phyloP scores from a whole-genome alignment of 2,329 filamentous ascomycete genomes.

The Ascochyta clinopodiicola region DNA sequence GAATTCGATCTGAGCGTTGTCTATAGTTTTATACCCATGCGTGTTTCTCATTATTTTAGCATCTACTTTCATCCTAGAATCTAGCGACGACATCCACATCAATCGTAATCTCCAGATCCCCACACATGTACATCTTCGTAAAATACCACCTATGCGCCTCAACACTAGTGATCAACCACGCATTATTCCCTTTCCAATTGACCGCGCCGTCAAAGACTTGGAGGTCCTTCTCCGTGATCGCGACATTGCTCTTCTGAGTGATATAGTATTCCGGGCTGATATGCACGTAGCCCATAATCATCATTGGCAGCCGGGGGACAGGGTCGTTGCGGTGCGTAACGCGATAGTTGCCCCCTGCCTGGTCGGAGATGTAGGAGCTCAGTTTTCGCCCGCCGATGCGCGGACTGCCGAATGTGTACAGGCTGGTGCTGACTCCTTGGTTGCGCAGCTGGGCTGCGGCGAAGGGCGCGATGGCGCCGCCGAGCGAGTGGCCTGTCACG shows the following conservation, averaged over 20 bases:
- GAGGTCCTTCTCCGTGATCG: conserved; percentile 32
- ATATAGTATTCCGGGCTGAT: conserved; percentile 71
- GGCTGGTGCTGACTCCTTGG: conserved; percentile 25
- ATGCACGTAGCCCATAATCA: conserved; percentile 68
- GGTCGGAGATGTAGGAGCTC: conserved; percentile 61
- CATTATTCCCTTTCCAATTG: conserved; percentile 40
- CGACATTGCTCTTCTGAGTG: conserved; percentile 26
- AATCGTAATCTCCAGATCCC: conserved; percentile 19
- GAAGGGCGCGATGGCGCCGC: conserved; percentile 69
- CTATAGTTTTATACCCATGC: too few relatives aligned
- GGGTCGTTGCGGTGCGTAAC: conserved; percentile 73
- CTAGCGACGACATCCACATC: conserved; percentile 18
- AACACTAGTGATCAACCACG: conserved; percentile 38
- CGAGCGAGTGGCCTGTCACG: conserved; percentile 73
- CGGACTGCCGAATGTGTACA: conserved; percentile 70
- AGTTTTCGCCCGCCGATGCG: conserved; percentile 69
- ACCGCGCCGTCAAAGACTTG: conserved; percentile 28
- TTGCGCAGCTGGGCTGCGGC: conserved; percentile 59
- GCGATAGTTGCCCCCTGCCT: conserved; percentile 64
- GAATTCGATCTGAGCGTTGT: neutral
- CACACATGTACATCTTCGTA: conserved; percentile 29
- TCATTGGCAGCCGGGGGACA: conserved; percentile 69
- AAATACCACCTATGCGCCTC: conserved; percentile 49
- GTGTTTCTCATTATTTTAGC: too few relatives aligned
- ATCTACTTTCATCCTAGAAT: conserved; percentile 4